Base-by-base conservation (phyloP, 768 basidiomycete species). In the Lactarius trivialis region DNA sequence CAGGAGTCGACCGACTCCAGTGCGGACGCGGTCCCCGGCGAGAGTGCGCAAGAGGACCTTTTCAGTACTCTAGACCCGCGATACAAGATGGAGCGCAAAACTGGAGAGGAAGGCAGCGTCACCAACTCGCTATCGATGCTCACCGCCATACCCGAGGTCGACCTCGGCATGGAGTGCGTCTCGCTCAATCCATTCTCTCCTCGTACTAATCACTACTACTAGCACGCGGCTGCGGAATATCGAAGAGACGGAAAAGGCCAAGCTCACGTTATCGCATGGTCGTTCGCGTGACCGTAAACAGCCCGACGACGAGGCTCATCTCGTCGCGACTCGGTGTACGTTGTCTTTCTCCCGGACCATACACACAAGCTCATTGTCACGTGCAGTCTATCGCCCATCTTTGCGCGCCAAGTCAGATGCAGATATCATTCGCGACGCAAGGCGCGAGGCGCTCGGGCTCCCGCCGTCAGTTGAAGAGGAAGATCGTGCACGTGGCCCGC, bases 121-220 rank as follows among this genome's bases (percentile, higher is more conserved):
- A 92, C 93, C 17, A 93, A 91, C 66, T 93, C 91, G 68, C 70
- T 96, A 73, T 85, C 91, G 4, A 99, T 98, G 97, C 79, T 99
- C 58, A 98, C 95, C 17, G 93, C 91, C 39, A 98, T 99, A 68
- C 97, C 96, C 0, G 97, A 98, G 71, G 93, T 98, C 9, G 95
- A 99, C 73, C 80, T 99, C 5, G 97, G 97, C 60, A 97, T 98
- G 89, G 95, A 99, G 95, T 98, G 68, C 68, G 92, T 85, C 33
- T 14, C 7, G 2, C 7, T 8, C 2, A 17, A 6, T n/a, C 21
- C 21, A 1, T 2, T 60, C 36, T 32, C 8, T 7, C 30, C 14
- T 6, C 30, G 49, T 14, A 33, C 21, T 21, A 30, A 28, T 45
- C 17, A 4, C 4, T 17, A 53, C 9, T 21, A 34, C 8, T 62